Percentiles rank a stretch among this genome's conserved stretches.
Conservation (phyloP, 768 basidiomycete genomes). For the Scleroderma bovista region DNA sequence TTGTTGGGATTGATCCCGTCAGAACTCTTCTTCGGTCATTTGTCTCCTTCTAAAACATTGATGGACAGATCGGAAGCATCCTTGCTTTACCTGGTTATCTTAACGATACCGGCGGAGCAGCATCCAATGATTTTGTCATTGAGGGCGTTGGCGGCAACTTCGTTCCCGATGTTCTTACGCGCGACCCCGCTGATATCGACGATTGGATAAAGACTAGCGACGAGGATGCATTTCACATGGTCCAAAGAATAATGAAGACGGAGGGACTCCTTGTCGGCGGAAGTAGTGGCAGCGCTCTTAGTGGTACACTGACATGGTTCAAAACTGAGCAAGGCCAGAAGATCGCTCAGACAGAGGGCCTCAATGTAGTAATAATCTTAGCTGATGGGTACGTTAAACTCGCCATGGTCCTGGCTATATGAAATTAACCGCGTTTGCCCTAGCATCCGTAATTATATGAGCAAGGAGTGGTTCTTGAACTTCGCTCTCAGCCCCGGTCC, state of each 20-base stretch:
- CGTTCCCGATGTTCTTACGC: slow-evolving; percentile 80
- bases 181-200: slow-evolving; percentile 53
- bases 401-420: too few species aligned
- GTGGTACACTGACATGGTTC: slow-evolving; percentile 75
- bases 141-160: slow-evolving; percentile 99
- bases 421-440: too few species aligned
- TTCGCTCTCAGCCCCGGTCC: slow-evolving; percentile 54
- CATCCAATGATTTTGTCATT: slow-evolving; percentile 57
- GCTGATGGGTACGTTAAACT: slow-evolving; percentile 80
- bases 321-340: slow-evolving; percentile 59
- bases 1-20: slow-evolving; percentile 94
- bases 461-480: slow-evolving; percentile 85
- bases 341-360: slow-evolving; percentile 60
- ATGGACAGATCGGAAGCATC: slow-evolving; percentile 74
- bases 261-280: slow-evolving; percentile 94
- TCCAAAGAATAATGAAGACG: slow-evolving; percentile 67
- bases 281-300: slow-evolving; percentile 82
- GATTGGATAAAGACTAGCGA: slow-evolving; percentile 86
- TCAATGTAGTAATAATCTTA: slow-evolving; percentile 85
- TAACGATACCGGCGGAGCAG: slow-evolving; percentile 42
- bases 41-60: slow-evolving; percentile 1
- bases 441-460: slow-evolving; percentile 92
- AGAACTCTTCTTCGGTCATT: slow-evolving; percentile 18
- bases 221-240: slow-evolving; percentile 71
- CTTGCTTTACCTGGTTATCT: slow-evolving; percentile 68